These are phyloP conservation scores for Ogataea trehaloabstinens DNA, from an alignment of 805 yeast genomes.

Conservation along the genomic window DNA sequence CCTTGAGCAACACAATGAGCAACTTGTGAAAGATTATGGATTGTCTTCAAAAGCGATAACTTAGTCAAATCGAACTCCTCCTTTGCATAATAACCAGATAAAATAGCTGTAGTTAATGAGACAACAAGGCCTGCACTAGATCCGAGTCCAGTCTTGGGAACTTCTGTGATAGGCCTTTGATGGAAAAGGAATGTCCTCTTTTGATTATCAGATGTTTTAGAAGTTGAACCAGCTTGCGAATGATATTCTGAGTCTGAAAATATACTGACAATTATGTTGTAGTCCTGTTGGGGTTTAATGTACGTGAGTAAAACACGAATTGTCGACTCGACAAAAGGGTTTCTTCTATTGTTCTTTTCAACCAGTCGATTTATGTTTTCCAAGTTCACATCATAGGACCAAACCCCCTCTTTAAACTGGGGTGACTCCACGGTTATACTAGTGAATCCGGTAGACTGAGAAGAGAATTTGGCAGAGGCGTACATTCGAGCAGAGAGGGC, in stretches of 20 bases:
- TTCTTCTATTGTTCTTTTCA: slow-evolving; percentile 32
- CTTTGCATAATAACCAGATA: slow-evolving; percentile 39
- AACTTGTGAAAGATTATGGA: slow-evolving; percentile 84
- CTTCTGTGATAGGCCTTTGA: slow-evolving; percentile 55
- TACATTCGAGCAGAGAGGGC: slow-evolving; percentile 92
- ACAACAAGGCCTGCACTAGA: slow-evolving; percentile 93
- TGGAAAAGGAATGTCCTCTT: slow-evolving; percentile 58
- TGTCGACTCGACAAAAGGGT: slow-evolving; percentile 76
- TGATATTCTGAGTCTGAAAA: slow-evolving; percentile 90
- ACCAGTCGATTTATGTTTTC: slow-evolving; percentile 9
- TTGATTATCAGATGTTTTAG: slow-evolving; percentile 35
- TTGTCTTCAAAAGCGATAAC: slow-evolving; percentile 26
- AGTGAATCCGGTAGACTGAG: slow-evolving; percentile 8
- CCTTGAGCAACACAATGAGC: slow-evolving; percentile 94
- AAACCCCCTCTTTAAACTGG: slow-evolving; percentile 68
- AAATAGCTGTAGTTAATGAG: slow-evolving; percentile 68
- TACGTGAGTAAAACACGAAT: slow-evolving; percentile 56
- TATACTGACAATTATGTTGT: slow-evolving; percentile 51
- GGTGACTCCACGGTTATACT: slow-evolving; percentile 60
- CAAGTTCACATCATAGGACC: slow-evolving; percentile 51
- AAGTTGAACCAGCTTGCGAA: slow-evolving; percentile 55
- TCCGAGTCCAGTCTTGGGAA: slow-evolving; percentile 93
- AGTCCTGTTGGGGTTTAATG: slow-evolving; percentile 34
- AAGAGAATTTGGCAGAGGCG: slow-evolving; percentile 37
- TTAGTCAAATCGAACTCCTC: slow-evolving; percentile 31